Evolutionary conservation across 2,329 filamentous ascomycete genomes (phyloP), one percentile per base, ranked within the genome.

Genomic region (Pseudopithomyces maydicus): DNA sequence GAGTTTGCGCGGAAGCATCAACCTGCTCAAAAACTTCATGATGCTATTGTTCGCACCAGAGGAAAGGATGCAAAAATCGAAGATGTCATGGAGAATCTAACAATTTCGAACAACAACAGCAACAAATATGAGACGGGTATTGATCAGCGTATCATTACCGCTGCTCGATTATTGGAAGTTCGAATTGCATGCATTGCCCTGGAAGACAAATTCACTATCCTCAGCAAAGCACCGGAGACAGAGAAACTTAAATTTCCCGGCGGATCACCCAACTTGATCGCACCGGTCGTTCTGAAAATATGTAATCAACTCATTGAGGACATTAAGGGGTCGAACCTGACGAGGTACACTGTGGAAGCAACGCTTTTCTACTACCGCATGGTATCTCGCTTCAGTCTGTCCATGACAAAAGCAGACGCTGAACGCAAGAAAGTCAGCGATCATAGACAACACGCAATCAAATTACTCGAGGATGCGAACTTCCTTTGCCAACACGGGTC

Each of bases 1-100:
- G n/a, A n/a, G n/a, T n/a, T n/a, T n/a, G n/a, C n/a, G n/a, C n/a
- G n/a, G n/a, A n/a, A 70, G 41, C 66, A 79, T 46, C 72, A 79
- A 42, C 77, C 77, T 2, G 66, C 67, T 0, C 69, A 73, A 45
- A 79, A 76, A 49, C 74, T 80, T 14, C 69, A 77, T 29, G 70
- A 78, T 43, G 76, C 78, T 12, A 74, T 62, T 0, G 26, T 74
- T 6, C 59, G 71, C 42, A 61, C 64, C 6, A 60, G 54, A 41
- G 20, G 44, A 6, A 52, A 52, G 10, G 47, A 26, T 8, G 2
- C 32, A 23, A 38, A 55, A 14, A 12, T 23, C 11, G 45, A 22
- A 3, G 47, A 49, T 10, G 35, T 44, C 3, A 36, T 73, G 33
- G 55, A 57, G 29, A 52, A 47, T 26, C 50, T 76, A 26, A 61